These are phyloP conservation scores for Mrakia blollopis DNA, from an alignment of 768 basidiomycete genomes.

Conservation along the genomic window DNA sequence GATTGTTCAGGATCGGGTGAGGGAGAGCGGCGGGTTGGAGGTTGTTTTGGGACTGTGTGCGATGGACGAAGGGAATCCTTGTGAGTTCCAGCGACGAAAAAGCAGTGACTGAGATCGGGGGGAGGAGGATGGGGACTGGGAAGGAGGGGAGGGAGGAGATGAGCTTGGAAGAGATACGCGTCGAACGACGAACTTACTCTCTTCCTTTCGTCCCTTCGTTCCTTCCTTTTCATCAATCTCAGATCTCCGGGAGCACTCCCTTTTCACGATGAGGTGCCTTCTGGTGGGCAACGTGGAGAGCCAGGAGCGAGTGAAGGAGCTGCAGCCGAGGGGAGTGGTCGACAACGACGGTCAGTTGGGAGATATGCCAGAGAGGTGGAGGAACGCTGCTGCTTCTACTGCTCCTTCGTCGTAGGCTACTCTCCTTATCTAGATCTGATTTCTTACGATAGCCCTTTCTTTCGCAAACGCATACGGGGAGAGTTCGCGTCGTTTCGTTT, in stretches of 20 bases:
- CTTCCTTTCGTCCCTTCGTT: background rate
- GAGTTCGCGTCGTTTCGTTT: no score
- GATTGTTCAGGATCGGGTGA: slow-evolving; percentile 67
- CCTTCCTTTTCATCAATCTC: background rate
- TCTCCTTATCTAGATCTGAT: no score
- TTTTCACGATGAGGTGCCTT: slow-evolving; percentile 74
- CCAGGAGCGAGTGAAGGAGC: slow-evolving; percentile 50
- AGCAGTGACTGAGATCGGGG: no score
- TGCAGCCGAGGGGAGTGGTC: slow-evolving; percentile 50
- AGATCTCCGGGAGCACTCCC: slow-evolving; percentile 90
- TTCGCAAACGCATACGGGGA: no score
- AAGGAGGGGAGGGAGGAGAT: no score
- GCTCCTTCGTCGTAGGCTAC: background rate
- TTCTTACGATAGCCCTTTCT: no score
- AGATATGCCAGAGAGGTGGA: slow-evolving; percentile 31
- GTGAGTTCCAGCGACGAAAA: slow-evolving; percentile 66
- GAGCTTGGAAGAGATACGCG: no score
- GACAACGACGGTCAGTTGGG: slow-evolving; percentile 46
- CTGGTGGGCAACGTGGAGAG: slow-evolving; percentile 72
- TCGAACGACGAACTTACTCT: background rate
- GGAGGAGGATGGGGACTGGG: background rate
- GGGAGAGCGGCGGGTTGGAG: slow-evolving; percentile 66
- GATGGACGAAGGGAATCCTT: slow-evolving; percentile 84
- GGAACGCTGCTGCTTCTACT: background rate
- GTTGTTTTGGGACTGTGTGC: slow-evolving; percentile 84